Evolutionary conservation across 257 asterid genomes (phyloP).

Genomic region (Solanum dulcamara): DNA sequence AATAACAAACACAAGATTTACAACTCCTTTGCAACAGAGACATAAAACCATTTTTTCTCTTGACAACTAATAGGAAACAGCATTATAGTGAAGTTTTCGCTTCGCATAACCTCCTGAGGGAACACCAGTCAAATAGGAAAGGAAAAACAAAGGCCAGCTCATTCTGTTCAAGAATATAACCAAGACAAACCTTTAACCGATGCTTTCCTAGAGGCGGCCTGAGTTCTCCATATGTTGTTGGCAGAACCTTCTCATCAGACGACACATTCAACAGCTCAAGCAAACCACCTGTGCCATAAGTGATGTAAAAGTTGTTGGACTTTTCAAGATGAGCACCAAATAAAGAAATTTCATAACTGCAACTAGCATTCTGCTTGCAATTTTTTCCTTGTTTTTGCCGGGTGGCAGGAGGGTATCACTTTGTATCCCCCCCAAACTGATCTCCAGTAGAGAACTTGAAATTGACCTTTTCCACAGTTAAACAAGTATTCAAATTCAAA

Average conservation of each 20-base stretch:
- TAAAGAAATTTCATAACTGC: neutral
- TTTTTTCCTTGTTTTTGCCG: neutral
- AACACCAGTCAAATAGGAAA: neutral
- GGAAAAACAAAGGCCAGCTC: neutral
- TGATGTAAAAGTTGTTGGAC: neutral
- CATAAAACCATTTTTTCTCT: neutral
- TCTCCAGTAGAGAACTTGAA: neutral
- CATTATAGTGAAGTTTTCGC: neutral
- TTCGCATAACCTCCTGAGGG: neutral
- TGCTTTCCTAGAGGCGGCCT: constrained; percentile 97
- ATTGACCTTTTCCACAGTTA: neutral
- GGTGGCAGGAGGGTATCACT: neutral
- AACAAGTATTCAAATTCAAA: neutral
- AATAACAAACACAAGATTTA: neutral
- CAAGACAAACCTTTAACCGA: constrained; percentile 66
- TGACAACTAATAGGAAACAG: neutral
- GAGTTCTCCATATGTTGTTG: constrained; percentile 81
- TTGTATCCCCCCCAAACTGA: neutral
- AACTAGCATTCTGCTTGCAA: neutral
- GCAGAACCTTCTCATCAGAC: constrained; percentile 64
- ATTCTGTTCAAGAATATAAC: neutral
- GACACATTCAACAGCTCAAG: constrained; percentile 64
- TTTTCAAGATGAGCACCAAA: neutral
- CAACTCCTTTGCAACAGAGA: neutral
- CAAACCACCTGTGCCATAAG: constrained; percentile 57